Evolutionary conservation across 306 rosid genomes (phyloP), one percentile per base, ranked within the genome.

Genomic region (Canavalia ensiformis): DNA sequence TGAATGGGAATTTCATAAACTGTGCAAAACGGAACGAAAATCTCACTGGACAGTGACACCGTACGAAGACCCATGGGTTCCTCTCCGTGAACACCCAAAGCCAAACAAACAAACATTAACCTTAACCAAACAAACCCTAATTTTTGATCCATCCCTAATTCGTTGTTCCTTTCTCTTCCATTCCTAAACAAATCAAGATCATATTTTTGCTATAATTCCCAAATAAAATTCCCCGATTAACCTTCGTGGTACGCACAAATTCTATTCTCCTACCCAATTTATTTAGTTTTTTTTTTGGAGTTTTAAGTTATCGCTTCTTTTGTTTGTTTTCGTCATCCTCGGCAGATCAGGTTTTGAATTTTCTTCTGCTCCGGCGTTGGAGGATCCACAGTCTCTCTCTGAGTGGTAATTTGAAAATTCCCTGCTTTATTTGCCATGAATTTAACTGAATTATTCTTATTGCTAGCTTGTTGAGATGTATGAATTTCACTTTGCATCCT

Each of bases 41-140:
- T 82, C 80, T 86, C 68, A 81, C 84, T 63, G 85, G 85, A 89
- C 86, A 81, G 91, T 86, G 88, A 86, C 88, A 83, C 88, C 89
- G 88, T 90, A 86, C 89, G 87, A 80, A 90, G 87, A 88, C 89
- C 86, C 82, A 46, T 88, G 80, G 85, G 82, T 81, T 86, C 84
- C 41, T 72, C 90, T 85, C 87, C 87, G 81, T 86, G 85, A 85
- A 82, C 91, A 55, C 80, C 69, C 81, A 70, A 54, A 78, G 0
- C 81, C 74, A 42, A 84, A 72, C 84, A 68, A 62, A 66, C 13
- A 57, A 64, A 77, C 79, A 54, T 71, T 78, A 34, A 82, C 86
- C 78, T 39, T 67, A 76, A 77, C 79, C 79, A 59, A 86, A 71
- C 87, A 81, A 92, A 86, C 94, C 97, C 97, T 89, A 90, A 86